phyloP scores from a whole-genome alignment of 1,139 yeast genomes.

The Hyphopichia fennica region DNA sequence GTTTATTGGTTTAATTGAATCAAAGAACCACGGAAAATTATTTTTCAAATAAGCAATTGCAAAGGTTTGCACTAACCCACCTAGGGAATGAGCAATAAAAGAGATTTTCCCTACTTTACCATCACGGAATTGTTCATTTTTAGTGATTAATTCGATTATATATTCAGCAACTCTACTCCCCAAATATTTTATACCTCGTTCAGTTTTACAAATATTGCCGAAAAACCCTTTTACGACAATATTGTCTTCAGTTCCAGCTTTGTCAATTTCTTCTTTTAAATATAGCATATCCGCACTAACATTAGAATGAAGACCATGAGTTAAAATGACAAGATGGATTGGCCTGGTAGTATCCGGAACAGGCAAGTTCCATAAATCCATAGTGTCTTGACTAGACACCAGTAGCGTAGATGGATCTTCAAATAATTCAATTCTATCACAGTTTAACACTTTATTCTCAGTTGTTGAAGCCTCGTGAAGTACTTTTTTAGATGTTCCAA shows the following conservation, averaged over 20 bases:
- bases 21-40: slow-evolving; percentile 72
- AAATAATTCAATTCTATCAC: slow-evolving; percentile 32
- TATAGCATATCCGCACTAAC: slow-evolving; percentile 86
- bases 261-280: slow-evolving; percentile 77
- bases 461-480: slow-evolving; percentile 38
- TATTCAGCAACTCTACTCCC: slow-evolving; percentile 84
- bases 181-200: slow-evolving; percentile 81
- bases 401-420: slow-evolving; percentile 17
- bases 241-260: slow-evolving; percentile 46
- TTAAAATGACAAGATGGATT: slow-evolving; percentile 71
- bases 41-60: slow-evolving; percentile 74
- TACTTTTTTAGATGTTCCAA: slow-evolving; percentile 52
- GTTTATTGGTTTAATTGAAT: slow-evolving; percentile 68
- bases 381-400: slow-evolving; percentile 59
- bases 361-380: slow-evolving; percentile 71
- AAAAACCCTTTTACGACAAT: slow-evolving; percentile 79
- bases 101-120: slow-evolving; percentile 62
- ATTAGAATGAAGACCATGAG: slow-evolving; percentile 93
- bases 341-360: slow-evolving; percentile 49
- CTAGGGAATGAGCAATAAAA: slow-evolving; percentile 89
- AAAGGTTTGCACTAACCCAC: slow-evolving; percentile 88
- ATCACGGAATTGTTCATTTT: slow-evolving; percentile 30
- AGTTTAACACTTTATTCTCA: slow-evolving; percentile 26
- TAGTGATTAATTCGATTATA: slow-evolving; percentile 57
- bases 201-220: slow-evolving; percentile 87